Evolutionary conservation across 306 rosid species (phyloP).

Genomic region (Rubus idaeus): DNA sequence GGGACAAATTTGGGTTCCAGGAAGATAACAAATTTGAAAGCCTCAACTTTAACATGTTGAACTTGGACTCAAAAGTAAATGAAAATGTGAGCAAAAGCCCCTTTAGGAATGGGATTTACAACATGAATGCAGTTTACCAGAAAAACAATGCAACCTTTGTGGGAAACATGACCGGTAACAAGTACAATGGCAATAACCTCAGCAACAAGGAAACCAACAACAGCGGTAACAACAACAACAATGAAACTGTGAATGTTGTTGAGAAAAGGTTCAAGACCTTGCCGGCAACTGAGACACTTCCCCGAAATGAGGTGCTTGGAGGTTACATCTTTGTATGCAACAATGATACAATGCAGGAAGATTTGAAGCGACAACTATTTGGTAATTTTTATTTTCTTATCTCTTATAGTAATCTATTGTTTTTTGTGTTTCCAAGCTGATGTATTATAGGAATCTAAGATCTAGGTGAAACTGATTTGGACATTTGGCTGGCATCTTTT

Average conservation of each 20-base stretch:
- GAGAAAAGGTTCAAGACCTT: constrained; percentile 98
- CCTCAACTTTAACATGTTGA: constrained; percentile 75
- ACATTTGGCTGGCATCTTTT: background rate
- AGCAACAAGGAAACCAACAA: constrained; percentile 63
- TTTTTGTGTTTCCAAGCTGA: background rate
- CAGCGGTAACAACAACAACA: constrained; percentile 36
- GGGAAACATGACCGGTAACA: constrained; percentile 58
- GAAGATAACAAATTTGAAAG: constrained; percentile 90
- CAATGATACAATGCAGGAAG: constrained; percentile 99
- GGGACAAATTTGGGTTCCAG: constrained; percentile 81
- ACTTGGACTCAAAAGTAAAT: constrained; percentile 61
- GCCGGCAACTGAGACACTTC: constrained; percentile 96
- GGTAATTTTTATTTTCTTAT: constrained; percentile 43
- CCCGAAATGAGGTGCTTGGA: constrained; percentile 96
- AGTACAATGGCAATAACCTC: constrained; percentile 57
- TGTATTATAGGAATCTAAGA: background rate
- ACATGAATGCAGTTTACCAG: constrained; percentile 69
- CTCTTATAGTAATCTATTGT: background rate
- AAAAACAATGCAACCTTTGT: constrained; percentile 58
- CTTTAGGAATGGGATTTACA: constrained; percentile 57
- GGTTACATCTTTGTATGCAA: constrained; percentile 98
- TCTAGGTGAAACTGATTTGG: background rate
- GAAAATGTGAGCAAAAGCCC: constrained; percentile 66
- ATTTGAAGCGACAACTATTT: constrained; percentile 88
- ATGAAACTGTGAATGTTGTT: constrained; percentile 49